Base-by-base conservation (phyloP, 352 stramenopile species). In the Phytopythium delawarense region DNA sequence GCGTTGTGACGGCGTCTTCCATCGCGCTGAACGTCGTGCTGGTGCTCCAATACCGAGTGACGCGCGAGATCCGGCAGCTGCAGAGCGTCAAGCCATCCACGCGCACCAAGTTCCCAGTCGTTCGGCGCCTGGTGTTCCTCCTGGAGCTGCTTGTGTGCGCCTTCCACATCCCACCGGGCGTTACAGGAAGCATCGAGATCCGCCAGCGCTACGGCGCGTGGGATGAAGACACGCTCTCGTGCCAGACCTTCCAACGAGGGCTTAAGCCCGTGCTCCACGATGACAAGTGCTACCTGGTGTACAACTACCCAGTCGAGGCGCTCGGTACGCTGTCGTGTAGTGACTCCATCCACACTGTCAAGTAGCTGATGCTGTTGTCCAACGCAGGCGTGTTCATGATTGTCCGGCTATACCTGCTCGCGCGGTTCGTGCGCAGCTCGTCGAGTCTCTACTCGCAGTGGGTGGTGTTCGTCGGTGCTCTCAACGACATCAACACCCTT, bases 401-500 rank as follows among this genome's bases (percentile, higher is more conserved):
- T 28, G 51, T 75, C 12, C 73, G 82, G 1, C 39, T 92, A 34
- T 92, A 92, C 57, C 70, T 92, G 32, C 67, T 92, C 42, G 80
- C 66, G 7, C 71, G 82, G 0, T 92, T 88, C 67, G 70, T 90
- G 58, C 82, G 82, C 40, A 92, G 82, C 45, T 77, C 76, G 8
- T 92, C 82, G 45, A 67, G 75, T 12, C 49, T 92, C 18, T 87
- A 92, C 71, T 92, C 82, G 16, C 82, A 87, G 40, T 92, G 82
- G 82, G 82, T 88, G 44, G 78, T 80, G 16, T 86, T 90, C 15
- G 71, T 92, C 35, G 82, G 82, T 0, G 80, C 80, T 15, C 61
- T 92, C 25, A 89, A 92, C 53, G 81, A 88, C n/a, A 74, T 92
- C 58, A 84, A 92, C 53, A 73, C 80, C 9, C 87, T 90, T 80